Conservation (phyloP, 441 rosid species). For the Macaranga tanarius region DNA sequence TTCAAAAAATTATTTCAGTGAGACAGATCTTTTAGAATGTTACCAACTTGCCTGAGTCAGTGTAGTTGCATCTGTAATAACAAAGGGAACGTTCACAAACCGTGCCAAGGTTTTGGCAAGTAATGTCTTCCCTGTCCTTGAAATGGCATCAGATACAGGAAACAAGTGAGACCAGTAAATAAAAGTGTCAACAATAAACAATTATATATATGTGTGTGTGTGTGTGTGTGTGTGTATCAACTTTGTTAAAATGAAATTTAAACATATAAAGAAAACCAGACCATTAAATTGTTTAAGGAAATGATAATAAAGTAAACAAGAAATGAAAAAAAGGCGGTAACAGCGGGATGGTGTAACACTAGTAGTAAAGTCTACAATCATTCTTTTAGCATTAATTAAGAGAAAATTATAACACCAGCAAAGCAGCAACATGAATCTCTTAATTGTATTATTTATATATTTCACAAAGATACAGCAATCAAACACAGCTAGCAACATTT, state of each 20-base stretch:
- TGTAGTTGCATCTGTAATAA: slow-evolving; percentile 95
- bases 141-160: slow-evolving; percentile 36
- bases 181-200: slow-evolving; percentile 2
- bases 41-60: slow-evolving; percentile 84
- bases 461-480: background rate
- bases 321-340: background rate
- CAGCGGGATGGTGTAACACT: background rate
- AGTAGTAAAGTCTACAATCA: slow-evolving; percentile 6
- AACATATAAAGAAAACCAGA: slow-evolving; percentile 3
- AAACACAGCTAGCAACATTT: background rate
- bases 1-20: background rate
- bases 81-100: slow-evolving; percentile 97
- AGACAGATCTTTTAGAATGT: slow-evolving; percentile 2
- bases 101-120: slow-evolving; percentile 98
- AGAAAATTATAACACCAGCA: background rate
- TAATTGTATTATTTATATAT: background rate
- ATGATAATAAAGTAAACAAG: background rate
- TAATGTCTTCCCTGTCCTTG: slow-evolving; percentile 96
- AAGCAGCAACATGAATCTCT: background rate
- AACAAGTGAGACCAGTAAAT: slow-evolving; percentile 37
- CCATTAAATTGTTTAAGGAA: background rate
- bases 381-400: background rate
- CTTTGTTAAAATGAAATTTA: background rate
- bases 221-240: no score
- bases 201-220: background rate